A percentile compares a stretch with the other conserved stretches of the same genome.
Evolutionary conservation across 2,329 filamentous ascomycete genomes (phyloP).

Genomic region (Dactylonectria estremocensis): DNA sequence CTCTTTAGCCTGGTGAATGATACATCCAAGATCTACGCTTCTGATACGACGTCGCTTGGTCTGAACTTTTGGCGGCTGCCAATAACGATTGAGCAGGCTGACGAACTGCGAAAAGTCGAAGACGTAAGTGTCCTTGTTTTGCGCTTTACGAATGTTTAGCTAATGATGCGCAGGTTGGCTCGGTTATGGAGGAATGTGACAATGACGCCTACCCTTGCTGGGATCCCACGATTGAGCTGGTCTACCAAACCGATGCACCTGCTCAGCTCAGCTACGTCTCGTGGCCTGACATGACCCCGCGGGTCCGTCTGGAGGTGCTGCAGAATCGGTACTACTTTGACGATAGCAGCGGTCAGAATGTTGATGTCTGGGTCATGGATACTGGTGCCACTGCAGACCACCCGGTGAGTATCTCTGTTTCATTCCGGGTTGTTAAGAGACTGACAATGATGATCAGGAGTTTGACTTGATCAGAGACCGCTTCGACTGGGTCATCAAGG

Average conservation of each 20-base stretch:
- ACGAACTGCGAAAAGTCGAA: not conserved
- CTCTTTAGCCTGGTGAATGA: not conserved
- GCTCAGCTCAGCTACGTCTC: slow-evolving; percentile 10
- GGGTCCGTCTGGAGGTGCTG: not conserved
- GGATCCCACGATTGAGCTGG: not conserved
- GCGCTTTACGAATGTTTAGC: not conserved
- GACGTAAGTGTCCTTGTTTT: not conserved
- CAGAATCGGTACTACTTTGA: slow-evolving; percentile 18
- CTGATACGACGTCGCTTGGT: not conserved
- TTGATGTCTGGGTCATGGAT: slow-evolving; percentile 24
- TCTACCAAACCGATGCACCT: slow-evolving; percentile 1
- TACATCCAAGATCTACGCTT: not conserved
- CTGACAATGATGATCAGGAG: not conserved
- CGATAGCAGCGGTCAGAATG: slow-evolving; percentile 7
- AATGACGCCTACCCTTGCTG: not conserved
- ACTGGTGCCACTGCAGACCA: not conserved
- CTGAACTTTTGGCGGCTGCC: not conserved
- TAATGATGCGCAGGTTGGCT: not conserved
- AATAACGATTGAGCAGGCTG: not conserved
- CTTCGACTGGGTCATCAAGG: not conserved
- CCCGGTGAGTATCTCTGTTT: not conserved
- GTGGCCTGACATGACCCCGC: not conserved
- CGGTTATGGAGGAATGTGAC: not conserved
- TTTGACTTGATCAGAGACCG: slow-evolving; percentile 3
- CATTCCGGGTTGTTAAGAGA: not conserved